These are phyloP conservation scores for Straminergon stramineum DNA, from an alignment of 225 moss, liverwort and hornwort species.

Conservation along the genomic window DNA sequence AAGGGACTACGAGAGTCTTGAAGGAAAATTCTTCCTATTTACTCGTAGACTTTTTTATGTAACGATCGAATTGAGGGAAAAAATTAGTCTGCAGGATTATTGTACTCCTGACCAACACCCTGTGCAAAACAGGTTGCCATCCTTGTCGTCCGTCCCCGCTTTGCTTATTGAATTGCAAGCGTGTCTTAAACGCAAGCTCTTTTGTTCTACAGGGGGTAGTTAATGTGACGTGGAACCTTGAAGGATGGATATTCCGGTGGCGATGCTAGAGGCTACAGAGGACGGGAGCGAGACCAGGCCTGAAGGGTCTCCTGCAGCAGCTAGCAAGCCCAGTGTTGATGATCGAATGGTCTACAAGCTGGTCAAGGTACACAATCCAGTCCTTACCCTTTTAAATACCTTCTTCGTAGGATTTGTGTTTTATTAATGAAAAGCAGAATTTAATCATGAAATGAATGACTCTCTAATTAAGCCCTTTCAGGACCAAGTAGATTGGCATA, in stretches of 20 bases:
- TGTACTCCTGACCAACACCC: neutral
- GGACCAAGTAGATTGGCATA: neutral
- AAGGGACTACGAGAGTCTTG: neutral
- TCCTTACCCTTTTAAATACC: neutral
- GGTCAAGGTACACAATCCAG: slow-evolving; percentile 57
- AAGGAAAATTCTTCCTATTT: neutral
- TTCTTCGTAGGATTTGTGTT: neutral
- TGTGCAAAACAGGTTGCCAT: neutral
- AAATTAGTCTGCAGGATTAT: neutral
- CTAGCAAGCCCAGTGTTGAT: slow-evolving; percentile 35
- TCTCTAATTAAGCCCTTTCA: neutral
- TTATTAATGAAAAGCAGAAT: neutral
- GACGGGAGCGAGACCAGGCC: slow-evolving; percentile 25
- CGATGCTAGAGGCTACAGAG: slow-evolving; percentile 51
- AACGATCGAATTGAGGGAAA: neutral
- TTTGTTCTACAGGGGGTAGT: slow-evolving; percentile 18
- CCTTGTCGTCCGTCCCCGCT: neutral
- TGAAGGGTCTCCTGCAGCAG: slow-evolving; percentile 30
- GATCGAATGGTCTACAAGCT: slow-evolving; percentile 66
- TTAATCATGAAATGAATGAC: neutral
- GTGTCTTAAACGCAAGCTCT: neutral
- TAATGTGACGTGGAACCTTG: slow-evolving; percentile 25
- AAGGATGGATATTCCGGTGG: slow-evolving; percentile 19
- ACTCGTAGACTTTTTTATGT: neutral
- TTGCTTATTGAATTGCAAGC: neutral